Base-by-base conservation (phyloP, 1,284 basidiomycete species). In the Pseudozyma thailandica region DNA sequence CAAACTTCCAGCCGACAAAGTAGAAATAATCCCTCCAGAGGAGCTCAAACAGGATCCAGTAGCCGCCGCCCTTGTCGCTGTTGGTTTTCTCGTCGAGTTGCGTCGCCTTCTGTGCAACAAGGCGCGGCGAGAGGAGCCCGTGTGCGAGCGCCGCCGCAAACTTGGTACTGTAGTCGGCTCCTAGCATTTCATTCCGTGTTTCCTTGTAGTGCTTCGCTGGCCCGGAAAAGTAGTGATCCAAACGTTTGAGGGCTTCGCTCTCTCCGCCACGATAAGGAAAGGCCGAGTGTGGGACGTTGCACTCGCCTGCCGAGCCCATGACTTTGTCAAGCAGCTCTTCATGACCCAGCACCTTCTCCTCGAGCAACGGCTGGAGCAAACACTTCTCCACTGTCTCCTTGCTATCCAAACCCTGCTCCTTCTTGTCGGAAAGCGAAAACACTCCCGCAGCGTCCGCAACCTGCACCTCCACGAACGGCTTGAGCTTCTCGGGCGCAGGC, bases 11-110 rank as follows among this genome's bases (percentile, higher is more conserved):
- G 0, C 69, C 72, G 38, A 80, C 76, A 55, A 62, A 77, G 56
- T 61, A 76, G 89, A 26, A 92, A 64, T 78, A 80, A 53, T 80
- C 78, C 13, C 77, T 53, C 78, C 78, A 80, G 4, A 80, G 64
- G 0, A 80, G 66, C 44, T 80, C 78, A 30, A 80, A 80, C 15
- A 77, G 37, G 57, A 80, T 74, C 77, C 77, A 79, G 53, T 79
- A 79, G 10, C 76, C 76, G 9, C 76, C 78, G 4, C 50, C 61
- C 15, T 72, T 68, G 20, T 31, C 6, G 9, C 20, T 30, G 15
- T 52, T 28, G 6, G 62, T 63, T 25, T 38, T n/a, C 0, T 18
- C 48, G 53, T 78, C 78, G 35, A 80, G 56, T 25, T 72, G 46
- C 21, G 31, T 56, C 0, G 77, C 75, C 18, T 51, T 50, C 16